Evolutionary conservation across 164 flowering plant species (phyloP).

Genomic region (Vitis amurensis): DNA sequence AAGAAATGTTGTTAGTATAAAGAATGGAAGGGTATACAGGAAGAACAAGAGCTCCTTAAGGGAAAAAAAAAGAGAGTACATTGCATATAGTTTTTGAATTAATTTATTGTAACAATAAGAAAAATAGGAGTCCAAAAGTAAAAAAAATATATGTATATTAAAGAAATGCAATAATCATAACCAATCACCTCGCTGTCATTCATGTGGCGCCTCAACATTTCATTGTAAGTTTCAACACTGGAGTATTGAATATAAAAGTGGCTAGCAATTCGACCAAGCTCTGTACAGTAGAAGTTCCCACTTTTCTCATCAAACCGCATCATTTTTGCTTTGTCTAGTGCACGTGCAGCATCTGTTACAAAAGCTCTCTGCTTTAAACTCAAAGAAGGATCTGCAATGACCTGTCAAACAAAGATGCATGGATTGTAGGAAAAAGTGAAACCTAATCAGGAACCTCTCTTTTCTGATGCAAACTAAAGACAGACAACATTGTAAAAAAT

Average conservation of each 20-base stretch:
- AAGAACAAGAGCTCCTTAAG: too few species aligned
- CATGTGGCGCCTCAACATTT: constrained; percentile 92
- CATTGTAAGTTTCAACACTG: constrained; percentile 98
- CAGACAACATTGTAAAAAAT: too few species aligned
- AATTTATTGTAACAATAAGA: neutral
- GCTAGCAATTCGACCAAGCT: constrained; percentile 99
- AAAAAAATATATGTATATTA: neutral
- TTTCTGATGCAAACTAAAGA: too few species aligned
- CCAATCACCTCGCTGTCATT: constrained; percentile 85
- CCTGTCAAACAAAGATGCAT: constrained; percentile 37
- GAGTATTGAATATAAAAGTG: constrained; percentile 96
- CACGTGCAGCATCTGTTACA: constrained; percentile 92
- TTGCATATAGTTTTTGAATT: too few species aligned
- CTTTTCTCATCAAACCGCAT: constrained; percentile 99
- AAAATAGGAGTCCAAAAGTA: neutral
- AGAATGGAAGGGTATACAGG: too few species aligned
- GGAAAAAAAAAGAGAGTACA: neutral
- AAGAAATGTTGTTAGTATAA: too few species aligned
- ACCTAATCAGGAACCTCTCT: too few species aligned
- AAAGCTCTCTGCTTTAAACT: constrained; percentile 85
- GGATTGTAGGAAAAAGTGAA: too few species aligned
- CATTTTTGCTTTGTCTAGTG: constrained; percentile 98
- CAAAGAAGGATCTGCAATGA: constrained; percentile 89
- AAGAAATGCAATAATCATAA: neutral
- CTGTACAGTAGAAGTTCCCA: constrained; percentile 98